These are phyloP conservation scores for Obba rivulosa DNA, from an alignment of 768 basidiomycete species.

Conservation along the genomic window DNA sequence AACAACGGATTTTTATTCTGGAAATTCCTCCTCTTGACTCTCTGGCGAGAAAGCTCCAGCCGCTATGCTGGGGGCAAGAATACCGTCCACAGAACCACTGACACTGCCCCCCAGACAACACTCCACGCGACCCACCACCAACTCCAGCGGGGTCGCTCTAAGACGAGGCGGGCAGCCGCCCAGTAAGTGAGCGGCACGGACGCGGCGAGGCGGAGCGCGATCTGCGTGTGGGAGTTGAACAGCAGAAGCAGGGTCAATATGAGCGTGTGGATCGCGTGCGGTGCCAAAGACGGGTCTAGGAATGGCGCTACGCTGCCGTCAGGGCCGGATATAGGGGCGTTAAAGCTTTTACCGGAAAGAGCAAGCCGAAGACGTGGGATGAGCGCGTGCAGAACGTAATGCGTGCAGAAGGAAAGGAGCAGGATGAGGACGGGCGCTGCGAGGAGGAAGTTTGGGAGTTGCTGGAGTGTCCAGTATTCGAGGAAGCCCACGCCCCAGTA, in stretches of 20 bases:
- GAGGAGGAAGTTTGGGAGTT: conserved; percentile 86
- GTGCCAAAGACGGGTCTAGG: conserved; percentile 41
- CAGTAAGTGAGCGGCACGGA: conserved; percentile 81
- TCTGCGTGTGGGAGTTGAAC: conserved; percentile 83
- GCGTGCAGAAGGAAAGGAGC: conserved; percentile 36
- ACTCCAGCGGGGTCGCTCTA: conserved; percentile 44
- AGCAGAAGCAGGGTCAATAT: conserved; percentile 58
- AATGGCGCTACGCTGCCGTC: conserved; percentile 24
- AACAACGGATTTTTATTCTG: no score
- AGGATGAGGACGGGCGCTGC: conserved; percentile 62
- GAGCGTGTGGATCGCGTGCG: conserved; percentile 73
- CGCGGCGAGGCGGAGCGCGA: conserved; percentile 70
- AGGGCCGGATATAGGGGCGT: neutral
- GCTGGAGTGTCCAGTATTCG: conserved; percentile 76
- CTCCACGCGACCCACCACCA: conserved; percentile 74
- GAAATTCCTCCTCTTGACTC: no score
- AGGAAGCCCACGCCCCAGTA: conserved; percentile 91
- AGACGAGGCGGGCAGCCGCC: conserved; percentile 69
- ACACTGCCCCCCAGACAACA: conserved; percentile 66
- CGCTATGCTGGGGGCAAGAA: conserved; percentile 86
- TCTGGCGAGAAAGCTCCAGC: no score
- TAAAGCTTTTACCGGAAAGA: neutral
- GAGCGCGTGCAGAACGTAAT: conserved; percentile 4
- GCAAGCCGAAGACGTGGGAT: conserved; percentile 9
- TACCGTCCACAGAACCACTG: conserved; percentile 71